phyloP scores from a whole-genome alignment of 208 protist genomes.

The Crithidia expoeki region DNA sequence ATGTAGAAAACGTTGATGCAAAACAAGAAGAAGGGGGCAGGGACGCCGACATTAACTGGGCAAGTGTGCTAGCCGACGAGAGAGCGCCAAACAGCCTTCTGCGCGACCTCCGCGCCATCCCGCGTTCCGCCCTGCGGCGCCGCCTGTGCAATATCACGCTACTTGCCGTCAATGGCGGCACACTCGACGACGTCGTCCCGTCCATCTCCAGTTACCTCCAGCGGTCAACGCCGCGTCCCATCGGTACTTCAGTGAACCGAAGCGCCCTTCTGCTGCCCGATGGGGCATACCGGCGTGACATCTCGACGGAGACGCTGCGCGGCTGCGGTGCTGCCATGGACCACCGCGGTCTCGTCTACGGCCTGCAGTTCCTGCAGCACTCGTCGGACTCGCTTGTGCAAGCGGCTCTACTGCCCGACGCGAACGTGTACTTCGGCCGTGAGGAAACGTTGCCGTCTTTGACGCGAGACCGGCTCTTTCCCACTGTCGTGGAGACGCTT shows the following conservation, averaged over 20 bases:
- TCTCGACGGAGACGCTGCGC: conserved; percentile 74
- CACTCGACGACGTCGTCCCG: conserved; percentile 74
- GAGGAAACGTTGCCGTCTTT: conserved; percentile 37
- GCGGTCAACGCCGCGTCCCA: conserved; percentile 46
- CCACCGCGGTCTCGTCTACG: conserved; percentile 82
- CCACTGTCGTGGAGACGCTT: conserved; percentile 63
- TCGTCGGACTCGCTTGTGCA: conserved; percentile 63
- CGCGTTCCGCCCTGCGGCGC: conserved; percentile 34
- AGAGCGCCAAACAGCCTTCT: conserved; percentile 35
- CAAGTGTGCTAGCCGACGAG: conserved; percentile 16
- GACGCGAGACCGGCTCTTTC: conserved; percentile 55
- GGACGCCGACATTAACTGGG: conserved; percentile 29
- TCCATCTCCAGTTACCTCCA: conserved; percentile 54
- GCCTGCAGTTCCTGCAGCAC: conserved; percentile 63
- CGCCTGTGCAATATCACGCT: conserved; percentile 49
- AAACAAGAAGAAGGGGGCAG: conserved; percentile 2
- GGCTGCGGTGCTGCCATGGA: conserved; percentile 65
- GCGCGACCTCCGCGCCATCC: conserved; percentile 31
- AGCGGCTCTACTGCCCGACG: conserved; percentile 50
- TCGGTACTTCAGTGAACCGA: conserved; percentile 24
- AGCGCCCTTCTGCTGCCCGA: conserved; percentile 9
- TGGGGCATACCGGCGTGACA: conserved; percentile 49
- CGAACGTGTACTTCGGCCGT: conserved; percentile 38
- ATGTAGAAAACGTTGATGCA: background rate
- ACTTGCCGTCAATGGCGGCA: conserved; percentile 70